Base-by-base conservation (phyloP, 768 basidiomycete species). In the Omphalotus guepiniiformis region DNA sequence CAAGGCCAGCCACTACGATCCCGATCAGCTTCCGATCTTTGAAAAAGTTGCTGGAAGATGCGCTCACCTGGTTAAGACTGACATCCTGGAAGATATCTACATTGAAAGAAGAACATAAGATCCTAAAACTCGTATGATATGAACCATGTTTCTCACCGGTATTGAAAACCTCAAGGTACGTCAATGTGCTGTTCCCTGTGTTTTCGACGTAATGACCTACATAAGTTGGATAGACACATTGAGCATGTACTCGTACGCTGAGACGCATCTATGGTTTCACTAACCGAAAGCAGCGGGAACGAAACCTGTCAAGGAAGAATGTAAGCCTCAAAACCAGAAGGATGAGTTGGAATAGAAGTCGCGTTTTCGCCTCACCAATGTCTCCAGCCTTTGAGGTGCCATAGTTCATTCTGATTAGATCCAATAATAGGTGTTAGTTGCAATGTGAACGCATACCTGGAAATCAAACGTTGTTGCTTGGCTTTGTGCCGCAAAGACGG, bases 391-490 rank as follows among this genome's bases (percentile, higher is more conserved):
- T n/a, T n/a, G n/a, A n/a, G n/a, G n/a, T n/a, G n/a, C n/a, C n/a
- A n/a, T n/a, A n/a, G n/a, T n/a, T n/a, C n/a, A n/a, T n/a, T n/a
- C n/a, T n/a, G n/a, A n/a, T n/a, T n/a, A n/a, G n/a, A n/a, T n/a
- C n/a, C n/a, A n/a, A n/a, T n/a, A n/a, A n/a, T n/a, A n/a, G n/a
- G n/a, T n/a, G 21, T 13, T 2, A 5, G 41, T n/a, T 8, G 18
- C 34, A 44, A 39, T 19, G 25, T 18, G n/a, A n/a, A n/a, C 34
- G 38, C 27, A 32, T 53, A 76, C 78, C 57, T 73, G 72, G 55
- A 75, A 83, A 58, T 85, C 71, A 61, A 76, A 84, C 1, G 81
- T 82, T 47, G 72, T 60, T 2, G 82, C 76, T 52, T 78, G 79
- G n/a, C 68, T 66, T 52, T 67, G 62, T 3, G 75, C 65, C 3